These are phyloP conservation scores for Populus hybrid DNA, from an alignment of 441 rosid species.

Conservation along the genomic window DNA sequence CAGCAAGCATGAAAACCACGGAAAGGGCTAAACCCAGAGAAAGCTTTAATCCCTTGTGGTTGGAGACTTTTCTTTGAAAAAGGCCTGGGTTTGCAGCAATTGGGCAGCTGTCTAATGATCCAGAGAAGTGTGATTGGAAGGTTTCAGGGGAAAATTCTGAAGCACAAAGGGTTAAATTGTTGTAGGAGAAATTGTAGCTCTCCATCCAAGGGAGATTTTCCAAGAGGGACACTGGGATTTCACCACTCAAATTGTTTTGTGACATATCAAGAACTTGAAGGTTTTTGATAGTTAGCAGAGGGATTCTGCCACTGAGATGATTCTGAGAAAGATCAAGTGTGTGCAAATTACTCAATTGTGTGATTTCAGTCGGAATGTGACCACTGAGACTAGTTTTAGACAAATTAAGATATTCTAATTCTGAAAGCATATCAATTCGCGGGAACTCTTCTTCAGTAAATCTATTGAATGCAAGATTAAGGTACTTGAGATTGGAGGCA, in stretches of 20 bases:
- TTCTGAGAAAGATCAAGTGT: constrained; percentile 76
- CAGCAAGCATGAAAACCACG: constrained; percentile 60
- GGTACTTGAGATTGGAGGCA: constrained; percentile 56
- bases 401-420: constrained; percentile 73
- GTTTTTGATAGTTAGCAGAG: constrained; percentile 36
- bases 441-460: constrained; percentile 62
- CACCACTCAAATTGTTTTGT: constrained; percentile 29
- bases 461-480: constrained; percentile 75
- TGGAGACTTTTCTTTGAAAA: constrained; percentile 45
- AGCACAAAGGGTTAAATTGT: constrained; percentile 83
- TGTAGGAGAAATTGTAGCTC: constrained; percentile 83
- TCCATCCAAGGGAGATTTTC: constrained; percentile 58
- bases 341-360: constrained; percentile 46
- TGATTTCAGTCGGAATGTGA: constrained; percentile 55
- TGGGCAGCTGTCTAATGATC: constrained; percentile 70
- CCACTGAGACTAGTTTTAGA: constrained; percentile 66
- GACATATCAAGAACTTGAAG: constrained; percentile 73
- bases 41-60: constrained; percentile 50
- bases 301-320: constrained; percentile 64
- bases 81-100: constrained; percentile 74
- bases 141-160: constrained; percentile 44
- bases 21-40: constrained; percentile 74
- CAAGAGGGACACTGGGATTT: constrained; percentile 40
- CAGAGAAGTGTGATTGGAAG: constrained; percentile 52
- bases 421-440: constrained; percentile 34